Conservation (phyloP, 371 early-diverging fungal species). For the Circinella umbellata region DNA sequence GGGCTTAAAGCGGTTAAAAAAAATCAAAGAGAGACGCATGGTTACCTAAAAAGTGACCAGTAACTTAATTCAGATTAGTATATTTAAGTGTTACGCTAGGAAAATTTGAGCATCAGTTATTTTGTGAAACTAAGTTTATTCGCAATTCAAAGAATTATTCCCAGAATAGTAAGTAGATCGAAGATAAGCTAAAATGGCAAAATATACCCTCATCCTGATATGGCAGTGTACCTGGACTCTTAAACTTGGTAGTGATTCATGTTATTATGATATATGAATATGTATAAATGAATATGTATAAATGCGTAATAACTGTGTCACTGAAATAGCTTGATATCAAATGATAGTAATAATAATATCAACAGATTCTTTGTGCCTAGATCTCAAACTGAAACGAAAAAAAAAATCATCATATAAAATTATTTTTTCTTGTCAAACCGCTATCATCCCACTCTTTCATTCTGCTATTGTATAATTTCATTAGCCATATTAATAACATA, state of each 20-base stretch:
- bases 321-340: too few relatives aligned
- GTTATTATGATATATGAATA: too few relatives aligned
- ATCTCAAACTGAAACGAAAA: too few relatives aligned
- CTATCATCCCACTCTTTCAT: too few relatives aligned
- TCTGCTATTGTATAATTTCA: too few relatives aligned
- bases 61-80: background rate
- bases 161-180: background rate
- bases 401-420: too few relatives aligned
- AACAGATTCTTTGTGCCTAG: too few relatives aligned
- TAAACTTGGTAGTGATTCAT: background rate
- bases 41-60: background rate
- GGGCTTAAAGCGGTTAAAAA: background rate
- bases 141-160: constrained; percentile 6
- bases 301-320: too few relatives aligned
- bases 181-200: background rate
- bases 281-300: too few relatives aligned
- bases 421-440: too few relatives aligned
- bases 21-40: background rate
- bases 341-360: too few relatives aligned
- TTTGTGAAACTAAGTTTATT: background rate
- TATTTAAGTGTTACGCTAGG: background rate
- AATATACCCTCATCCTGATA: background rate
- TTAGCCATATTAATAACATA: too few relatives aligned
- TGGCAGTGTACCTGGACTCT: background rate
- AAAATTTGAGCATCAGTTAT: background rate